These are phyloP conservation scores for Chimonanthus salicifolius DNA, from an alignment of 164 flowering plant species.

Conservation along the genomic window DNA sequence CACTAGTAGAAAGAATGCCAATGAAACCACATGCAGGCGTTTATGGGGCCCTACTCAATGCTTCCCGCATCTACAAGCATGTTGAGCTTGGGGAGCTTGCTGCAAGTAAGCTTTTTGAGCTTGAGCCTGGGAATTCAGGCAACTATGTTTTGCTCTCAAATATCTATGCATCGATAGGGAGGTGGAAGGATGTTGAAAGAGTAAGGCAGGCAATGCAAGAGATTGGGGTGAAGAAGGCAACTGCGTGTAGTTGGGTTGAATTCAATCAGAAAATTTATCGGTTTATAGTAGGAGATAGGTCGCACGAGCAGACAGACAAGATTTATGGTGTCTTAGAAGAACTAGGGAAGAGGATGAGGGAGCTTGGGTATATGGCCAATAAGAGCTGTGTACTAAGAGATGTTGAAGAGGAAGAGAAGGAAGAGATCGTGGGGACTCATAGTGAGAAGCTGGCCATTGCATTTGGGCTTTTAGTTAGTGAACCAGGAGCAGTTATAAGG, in stretches of 20 bases:
- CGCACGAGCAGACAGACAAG: constrained; percentile 36
- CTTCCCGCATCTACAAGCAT: constrained; percentile 46
- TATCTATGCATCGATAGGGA: constrained; percentile 51
- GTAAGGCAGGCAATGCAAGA: constrained; percentile 38
- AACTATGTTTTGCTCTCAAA: constrained; percentile 63
- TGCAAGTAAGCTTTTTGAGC: constrained; percentile 50
- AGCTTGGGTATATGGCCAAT: constrained; percentile 47
- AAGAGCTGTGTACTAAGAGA: constrained; percentile 52
- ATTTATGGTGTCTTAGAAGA: constrained; percentile 39
- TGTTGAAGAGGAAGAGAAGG: constrained; percentile 76
- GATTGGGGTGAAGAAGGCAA: constrained; percentile 41
- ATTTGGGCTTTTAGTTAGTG: constrained; percentile 48
- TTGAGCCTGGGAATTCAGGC: constrained; percentile 67
- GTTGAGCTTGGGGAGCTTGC: constrained; percentile 54
- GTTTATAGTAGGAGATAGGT: constrained; percentile 57
- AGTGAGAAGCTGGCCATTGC: constrained; percentile 71
- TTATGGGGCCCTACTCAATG: constrained; percentile 62
- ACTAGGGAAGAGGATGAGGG: constrained; percentile 39
- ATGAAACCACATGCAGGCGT: constrained; percentile 59
- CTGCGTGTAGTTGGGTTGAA: constrained; percentile 69
- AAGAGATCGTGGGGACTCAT: constrained; percentile 61
- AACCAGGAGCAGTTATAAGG: constrained; percentile 37
- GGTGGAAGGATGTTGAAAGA: constrained; percentile 53
- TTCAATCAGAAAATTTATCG: constrained; percentile 40
- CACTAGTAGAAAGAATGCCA: constrained; percentile 44